Conservation (phyloP, 768 basidiomycete species). For the Leccinum boreale region DNA sequence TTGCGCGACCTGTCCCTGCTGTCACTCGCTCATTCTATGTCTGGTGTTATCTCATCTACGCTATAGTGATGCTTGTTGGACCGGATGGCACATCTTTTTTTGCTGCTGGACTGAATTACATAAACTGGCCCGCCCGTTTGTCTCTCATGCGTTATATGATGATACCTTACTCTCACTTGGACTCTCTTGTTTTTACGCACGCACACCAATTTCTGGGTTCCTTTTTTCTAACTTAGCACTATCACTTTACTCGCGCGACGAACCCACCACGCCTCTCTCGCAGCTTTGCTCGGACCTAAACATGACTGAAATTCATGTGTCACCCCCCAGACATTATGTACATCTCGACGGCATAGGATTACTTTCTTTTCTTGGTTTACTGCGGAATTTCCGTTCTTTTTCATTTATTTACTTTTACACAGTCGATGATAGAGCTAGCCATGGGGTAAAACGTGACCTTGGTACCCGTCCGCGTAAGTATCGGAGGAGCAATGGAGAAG, state of each 20-base stretch:
- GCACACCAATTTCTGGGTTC: not conserved
- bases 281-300: not conserved
- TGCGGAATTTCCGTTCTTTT: not conserved
- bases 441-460: not conserved
- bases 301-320: not conserved
- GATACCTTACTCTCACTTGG: conserved; percentile 11
- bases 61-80: conserved; percentile 13
- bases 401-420: not conserved
- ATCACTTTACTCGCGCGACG: not conserved
- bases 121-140: not conserved
- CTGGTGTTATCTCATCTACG: conserved; percentile 2
- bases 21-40: not conserved
- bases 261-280: not conserved
- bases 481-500: too few relatives aligned
- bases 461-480: too few relatives aligned
- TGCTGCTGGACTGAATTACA: not conserved
- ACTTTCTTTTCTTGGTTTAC: not conserved
- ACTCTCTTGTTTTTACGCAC: conserved; percentile 1
- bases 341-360: not conserved
- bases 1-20: not conserved
- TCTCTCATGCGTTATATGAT: conserved; percentile 5
- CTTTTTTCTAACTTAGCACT: conserved; percentile 9
- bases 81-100: not conserved
- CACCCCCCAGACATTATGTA: not conserved
- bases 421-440: not conserved